Percentiles rank a stretch among this genome's conserved stretches.
Evolutionary conservation across 108 stramenopile genomes (phyloP).

Genomic region (Nitzschia palea): DNA sequence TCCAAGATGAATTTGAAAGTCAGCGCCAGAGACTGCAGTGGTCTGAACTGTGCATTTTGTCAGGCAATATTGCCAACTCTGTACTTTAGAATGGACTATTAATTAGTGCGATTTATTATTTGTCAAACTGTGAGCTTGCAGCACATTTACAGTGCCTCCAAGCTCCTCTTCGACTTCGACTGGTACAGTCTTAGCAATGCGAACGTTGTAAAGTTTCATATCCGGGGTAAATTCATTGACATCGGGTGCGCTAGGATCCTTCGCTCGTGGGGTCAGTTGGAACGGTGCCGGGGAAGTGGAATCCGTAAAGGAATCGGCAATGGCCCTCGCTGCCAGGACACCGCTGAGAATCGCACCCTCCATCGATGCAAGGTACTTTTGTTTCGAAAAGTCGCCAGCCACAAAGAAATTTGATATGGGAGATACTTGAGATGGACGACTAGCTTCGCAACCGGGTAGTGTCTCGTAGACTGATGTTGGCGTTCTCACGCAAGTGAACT

Average conservation of each 20-base stretch:
- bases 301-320: conserved; percentile 11
- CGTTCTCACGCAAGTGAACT: conserved; percentile 85
- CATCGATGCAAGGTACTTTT: conserved; percentile 93
- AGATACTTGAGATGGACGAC: conserved; percentile 83
- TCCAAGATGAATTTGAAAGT: too few species aligned
- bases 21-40: too few species aligned
- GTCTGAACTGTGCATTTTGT: too few species aligned
- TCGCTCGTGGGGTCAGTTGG: background rate
- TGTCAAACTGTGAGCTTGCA: too few species aligned
- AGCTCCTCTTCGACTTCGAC: background rate
- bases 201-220: background rate
- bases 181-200: background rate
- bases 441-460: conserved; percentile 83
- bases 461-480: conserved; percentile 91
- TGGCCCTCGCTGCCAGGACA: conserved; percentile 74
- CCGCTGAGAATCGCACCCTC: conserved; percentile 91
- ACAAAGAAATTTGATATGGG: conserved; percentile 91
- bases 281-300: background rate
- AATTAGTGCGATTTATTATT: too few species aligned
- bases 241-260: background rate
- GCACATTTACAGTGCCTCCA: too few species aligned
- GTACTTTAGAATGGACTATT: too few species aligned
- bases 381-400: conserved; percentile 88
- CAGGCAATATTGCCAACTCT: too few species aligned
- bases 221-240: background rate